Conservation (phyloP, 305 asterid genomes). For the Fraxinus platypoda region DNA sequence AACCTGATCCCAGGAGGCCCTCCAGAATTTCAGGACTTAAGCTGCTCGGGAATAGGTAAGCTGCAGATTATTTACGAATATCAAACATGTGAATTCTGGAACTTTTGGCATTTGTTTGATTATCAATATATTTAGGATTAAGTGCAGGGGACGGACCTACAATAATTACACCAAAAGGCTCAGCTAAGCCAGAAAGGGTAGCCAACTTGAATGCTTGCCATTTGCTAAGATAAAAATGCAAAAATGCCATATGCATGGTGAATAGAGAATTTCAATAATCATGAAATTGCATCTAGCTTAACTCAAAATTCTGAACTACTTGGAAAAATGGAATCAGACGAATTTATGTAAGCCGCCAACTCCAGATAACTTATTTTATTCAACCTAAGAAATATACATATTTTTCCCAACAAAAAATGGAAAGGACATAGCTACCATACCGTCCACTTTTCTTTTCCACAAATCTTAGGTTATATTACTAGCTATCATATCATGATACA, state of each 20-base stretch:
- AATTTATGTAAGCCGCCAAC: background rate
- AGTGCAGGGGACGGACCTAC: constrained; percentile 59
- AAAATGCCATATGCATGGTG: constrained; percentile 1
- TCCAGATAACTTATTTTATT: background rate
- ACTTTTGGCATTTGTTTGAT: constrained; percentile 4
- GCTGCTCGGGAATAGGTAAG: constrained; percentile 85
- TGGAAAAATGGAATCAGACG: background rate
- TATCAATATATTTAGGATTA: background rate
- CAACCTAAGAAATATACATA: background rate
- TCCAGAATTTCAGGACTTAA: constrained; percentile 78
- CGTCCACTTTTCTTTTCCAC: background rate
- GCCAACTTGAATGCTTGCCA: constrained; percentile 98
- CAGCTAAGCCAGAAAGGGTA: constrained; percentile 88
- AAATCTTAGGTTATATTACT: background rate
- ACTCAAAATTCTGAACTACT: background rate
- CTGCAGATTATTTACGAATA: constrained; percentile 41
- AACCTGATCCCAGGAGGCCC: constrained; percentile 93
- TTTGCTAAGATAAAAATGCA: constrained; percentile 52
- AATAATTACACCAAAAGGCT: constrained; percentile 87
- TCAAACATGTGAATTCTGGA: constrained; percentile 15
- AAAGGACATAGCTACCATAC: background rate
- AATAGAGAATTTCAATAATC: background rate
- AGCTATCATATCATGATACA: background rate
- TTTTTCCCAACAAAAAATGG: background rate
- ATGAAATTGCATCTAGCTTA: background rate